Conservation (phyloP, 2,329 filamentous ascomycete genomes). For the Aspergillus sp. region DNA sequence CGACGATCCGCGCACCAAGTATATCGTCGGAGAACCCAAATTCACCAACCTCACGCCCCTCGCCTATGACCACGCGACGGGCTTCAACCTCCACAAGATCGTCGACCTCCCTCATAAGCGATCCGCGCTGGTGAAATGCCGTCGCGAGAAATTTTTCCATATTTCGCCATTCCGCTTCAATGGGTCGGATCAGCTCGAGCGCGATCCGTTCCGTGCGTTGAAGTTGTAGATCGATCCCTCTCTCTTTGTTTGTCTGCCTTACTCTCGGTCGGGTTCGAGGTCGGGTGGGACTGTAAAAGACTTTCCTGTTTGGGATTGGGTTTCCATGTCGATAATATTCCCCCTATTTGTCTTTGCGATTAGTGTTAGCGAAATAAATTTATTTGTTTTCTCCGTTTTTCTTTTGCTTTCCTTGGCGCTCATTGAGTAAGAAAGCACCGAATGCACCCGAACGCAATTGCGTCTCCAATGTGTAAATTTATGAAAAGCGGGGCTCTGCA, state of each 20-base stretch:
- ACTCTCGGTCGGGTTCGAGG: not conserved
- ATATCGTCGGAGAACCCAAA: constrained; percentile 65
- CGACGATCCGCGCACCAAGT: constrained; percentile 56
- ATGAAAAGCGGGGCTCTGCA: not conserved
- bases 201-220: constrained; percentile 20
- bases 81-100: constrained; percentile 69
- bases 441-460: not conserved
- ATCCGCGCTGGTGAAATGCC: constrained; percentile 64
- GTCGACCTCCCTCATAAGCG: constrained; percentile 71
- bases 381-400: not conserved
- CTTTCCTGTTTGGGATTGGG: not conserved
- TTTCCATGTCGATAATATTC: not conserved
- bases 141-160: constrained; percentile 67
- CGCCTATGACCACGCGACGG: constrained; percentile 71
- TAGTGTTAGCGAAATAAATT: not conserved
- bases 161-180: constrained; percentile 45
- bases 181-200: constrained; percentile 21
- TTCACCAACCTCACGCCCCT: constrained; percentile 68
- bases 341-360: not conserved
- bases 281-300: not conserved
- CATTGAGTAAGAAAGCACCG: not conserved
- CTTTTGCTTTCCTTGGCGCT: not conserved
- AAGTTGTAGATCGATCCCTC: constrained; percentile 14
- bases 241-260: not conserved
- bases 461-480: not conserved